Evolutionary conservation across 129 eudicot species (phyloP), one percentile per base, ranked within the genome.

Genomic region (Lactuca saligna): DNA sequence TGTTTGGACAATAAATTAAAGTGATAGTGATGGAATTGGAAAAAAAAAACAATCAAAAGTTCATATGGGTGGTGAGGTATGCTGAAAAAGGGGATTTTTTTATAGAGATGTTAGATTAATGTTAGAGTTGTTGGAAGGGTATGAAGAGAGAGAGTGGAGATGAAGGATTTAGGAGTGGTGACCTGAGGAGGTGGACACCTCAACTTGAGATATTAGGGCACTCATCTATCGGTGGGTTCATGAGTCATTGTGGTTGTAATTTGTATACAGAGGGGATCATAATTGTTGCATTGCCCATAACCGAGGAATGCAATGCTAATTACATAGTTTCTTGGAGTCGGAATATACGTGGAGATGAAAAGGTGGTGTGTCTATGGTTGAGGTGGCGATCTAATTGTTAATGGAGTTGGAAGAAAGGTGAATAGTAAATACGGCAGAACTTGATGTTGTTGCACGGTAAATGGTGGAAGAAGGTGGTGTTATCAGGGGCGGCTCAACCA

Each of bases 211-310:
- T 80, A 62, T 62, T 79, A 35, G 65, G 57, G 4, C 83, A 79
- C 55, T 33, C 13, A 3, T 35, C 83, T 4, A 74, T 76, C 0
- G 80, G 83, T 38, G 72, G 80, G 59, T 79, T 79, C 20, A 73
- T 73, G 63, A 79, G 83, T 61, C 83, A 79, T 17, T 73, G 87
- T 54, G 83, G 83, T 17, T 79, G 87, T 81, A 83, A 83, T 57
- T 83, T 84, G 2, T 70, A 76, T n/a, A 66, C 69, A 50, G 79
- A 82, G 62, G 82, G 76, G 25, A 79, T 83, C 9, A 61, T 84
- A 0, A 58, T 83, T 4, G 82, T 76, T 14, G 50, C 84, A 5
- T 83, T 84, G 87, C 84, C 87, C 9, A 83, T 83, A 79, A 38
- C 84, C 82, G 16, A 44, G 74, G 32, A 83, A 83, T 17, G 72